These are phyloP conservation scores for Pythium oligandrum DNA, from an alignment of 352 stramenopile species.

Conservation along the genomic window DNA sequence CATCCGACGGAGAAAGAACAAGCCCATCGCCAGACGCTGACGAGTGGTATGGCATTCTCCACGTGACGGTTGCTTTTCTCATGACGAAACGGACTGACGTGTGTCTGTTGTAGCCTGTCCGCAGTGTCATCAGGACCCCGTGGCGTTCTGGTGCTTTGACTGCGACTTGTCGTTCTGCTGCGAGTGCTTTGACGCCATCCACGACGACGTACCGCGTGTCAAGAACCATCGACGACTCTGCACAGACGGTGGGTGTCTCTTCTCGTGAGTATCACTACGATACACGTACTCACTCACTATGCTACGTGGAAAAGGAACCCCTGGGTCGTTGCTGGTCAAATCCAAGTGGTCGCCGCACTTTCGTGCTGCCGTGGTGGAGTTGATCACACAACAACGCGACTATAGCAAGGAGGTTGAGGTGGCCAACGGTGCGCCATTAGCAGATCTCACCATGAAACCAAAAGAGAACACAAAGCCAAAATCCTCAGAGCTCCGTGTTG, in stretches of 20 bases:
- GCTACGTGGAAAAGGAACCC: constrained; percentile 20
- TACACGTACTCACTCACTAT: no score
- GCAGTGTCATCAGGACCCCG: constrained; percentile 43
- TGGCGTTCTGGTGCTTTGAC: constrained; percentile 45
- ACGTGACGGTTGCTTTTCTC: no score
- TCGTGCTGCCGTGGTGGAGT: constrained; percentile 29
- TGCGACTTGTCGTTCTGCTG: constrained; percentile 67
- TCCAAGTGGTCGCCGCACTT: constrained; percentile 46
- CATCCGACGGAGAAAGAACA: neutral
- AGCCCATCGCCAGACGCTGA: constrained; percentile 7
- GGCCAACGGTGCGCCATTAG: no score
- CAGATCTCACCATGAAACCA: no score
- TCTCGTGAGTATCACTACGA: neutral
- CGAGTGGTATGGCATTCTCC: constrained; percentile 10
- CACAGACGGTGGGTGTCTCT: neutral
- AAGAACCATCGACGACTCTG: constrained; percentile 23
- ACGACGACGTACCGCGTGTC: constrained; percentile 28
- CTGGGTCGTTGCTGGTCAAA: constrained; percentile 31
- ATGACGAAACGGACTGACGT: neutral
- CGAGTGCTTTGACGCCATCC: constrained; percentile 41
- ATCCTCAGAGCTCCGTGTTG: no score
- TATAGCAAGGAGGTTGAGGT: no score
- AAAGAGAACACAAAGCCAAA: no score
- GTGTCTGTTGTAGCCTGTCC: constrained; percentile 36
- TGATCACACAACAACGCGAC: constrained; percentile 17